A percentile compares a stretch with the other conserved stretches of the same genome.
Conservation (phyloP, 257 asterid genomes). For the Gardenia jasminoides region DNA sequence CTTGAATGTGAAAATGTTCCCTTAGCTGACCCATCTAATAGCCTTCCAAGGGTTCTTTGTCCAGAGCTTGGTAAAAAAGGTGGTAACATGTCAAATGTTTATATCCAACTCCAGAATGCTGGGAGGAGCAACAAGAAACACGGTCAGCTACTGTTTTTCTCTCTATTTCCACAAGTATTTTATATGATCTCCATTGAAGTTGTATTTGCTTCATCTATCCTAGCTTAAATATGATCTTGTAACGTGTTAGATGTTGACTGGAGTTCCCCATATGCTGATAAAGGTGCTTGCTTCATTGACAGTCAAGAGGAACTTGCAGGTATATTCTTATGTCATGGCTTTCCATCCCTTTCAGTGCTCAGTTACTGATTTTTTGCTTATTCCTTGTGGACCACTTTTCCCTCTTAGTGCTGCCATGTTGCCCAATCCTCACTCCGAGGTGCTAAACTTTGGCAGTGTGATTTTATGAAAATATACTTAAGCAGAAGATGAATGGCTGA, state of each 20-base stretch:
- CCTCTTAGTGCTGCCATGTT: background rate
- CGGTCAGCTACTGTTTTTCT: background rate
- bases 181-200: background rate
- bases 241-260: conserved; percentile 1
- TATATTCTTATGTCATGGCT: background rate
- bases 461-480: background rate
- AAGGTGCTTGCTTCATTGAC: background rate
- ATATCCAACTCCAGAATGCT: background rate
- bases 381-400: background rate
- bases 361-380: background rate
- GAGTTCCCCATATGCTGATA: conserved; percentile 2
- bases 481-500: background rate
- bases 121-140: background rate
- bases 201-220: background rate
- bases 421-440: background rate
- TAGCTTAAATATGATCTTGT: background rate
- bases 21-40: background rate
- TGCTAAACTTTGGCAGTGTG: background rate
- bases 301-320: background rate
- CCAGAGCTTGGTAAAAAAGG: background rate
- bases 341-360: background rate
- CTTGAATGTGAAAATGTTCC: background rate
- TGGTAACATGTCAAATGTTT: background rate
- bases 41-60: background rate
- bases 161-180: background rate